These are phyloP conservation scores for Clarireedia paspali DNA, from an alignment of 2,329 filamentous ascomycete species.

Conservation along the genomic window DNA sequence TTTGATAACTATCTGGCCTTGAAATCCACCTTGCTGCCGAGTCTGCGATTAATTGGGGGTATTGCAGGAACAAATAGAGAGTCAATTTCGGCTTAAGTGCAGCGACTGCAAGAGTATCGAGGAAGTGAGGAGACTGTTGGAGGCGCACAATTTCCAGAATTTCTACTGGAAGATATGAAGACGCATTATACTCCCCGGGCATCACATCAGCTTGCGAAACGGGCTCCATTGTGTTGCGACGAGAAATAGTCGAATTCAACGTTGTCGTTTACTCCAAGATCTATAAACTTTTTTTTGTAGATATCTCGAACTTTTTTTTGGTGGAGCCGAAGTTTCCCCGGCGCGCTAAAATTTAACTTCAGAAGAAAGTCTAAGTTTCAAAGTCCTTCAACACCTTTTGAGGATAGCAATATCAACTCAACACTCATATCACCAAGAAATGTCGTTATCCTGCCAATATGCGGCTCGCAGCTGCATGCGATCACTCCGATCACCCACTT, in stretches of 20 bases:
- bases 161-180: slow-evolving; percentile 60
- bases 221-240: slow-evolving; percentile 1
- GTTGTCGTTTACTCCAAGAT: slow-evolving; percentile 2
- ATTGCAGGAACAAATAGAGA: slow-evolving; percentile 65
- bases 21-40: slow-evolving; percentile 73
- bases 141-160: slow-evolving; percentile 59
- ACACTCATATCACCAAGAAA: slow-evolving; percentile 33
- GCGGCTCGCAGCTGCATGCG: slow-evolving; percentile 58
- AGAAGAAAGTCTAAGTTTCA: slow-evolving; percentile 7
- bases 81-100: slow-evolving; percentile 65
- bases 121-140: slow-evolving; percentile 55
- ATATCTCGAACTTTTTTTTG: slow-evolving; percentile 13
- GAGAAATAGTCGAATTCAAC: neutral
- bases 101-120: slow-evolving; percentile 62
- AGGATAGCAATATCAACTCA: slow-evolving; percentile 7
- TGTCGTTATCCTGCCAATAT: slow-evolving; percentile 57
- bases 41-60: slow-evolving; percentile 71
- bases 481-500: slow-evolving; percentile 45
- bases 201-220: slow-evolving; percentile 48
- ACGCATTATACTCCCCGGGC: slow-evolving; percentile 40
- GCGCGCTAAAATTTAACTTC: slow-evolving; percentile 13
- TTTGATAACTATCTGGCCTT: slow-evolving; percentile 18
- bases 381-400: slow-evolving; percentile 17
- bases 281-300: slow-evolving; percentile 6
- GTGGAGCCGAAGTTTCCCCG: slow-evolving; percentile 1